Evolutionary conservation across 192 early-diverging fungal species (phyloP).

Genomic region (Diversispora eburnea): DNA sequence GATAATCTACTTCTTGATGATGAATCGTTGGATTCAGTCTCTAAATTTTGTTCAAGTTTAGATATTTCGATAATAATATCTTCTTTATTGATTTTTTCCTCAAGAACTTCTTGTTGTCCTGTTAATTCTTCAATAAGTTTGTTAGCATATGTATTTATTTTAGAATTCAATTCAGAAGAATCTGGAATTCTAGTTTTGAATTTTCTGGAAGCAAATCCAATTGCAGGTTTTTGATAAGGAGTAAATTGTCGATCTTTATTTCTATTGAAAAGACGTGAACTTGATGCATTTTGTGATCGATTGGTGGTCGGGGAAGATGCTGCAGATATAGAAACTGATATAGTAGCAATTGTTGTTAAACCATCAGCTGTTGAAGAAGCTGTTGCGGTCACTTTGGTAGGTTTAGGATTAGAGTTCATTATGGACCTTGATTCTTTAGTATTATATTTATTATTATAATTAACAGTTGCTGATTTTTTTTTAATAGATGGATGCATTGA

Average conservation of each 20-base stretch:
- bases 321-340: conserved; percentile 1
- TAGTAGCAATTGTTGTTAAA: background rate
- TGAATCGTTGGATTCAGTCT: background rate
- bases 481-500: background rate
- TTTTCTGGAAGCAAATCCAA: background rate
- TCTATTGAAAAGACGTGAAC: background rate
- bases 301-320: background rate
- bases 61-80: background rate
- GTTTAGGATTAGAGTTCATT: background rate
- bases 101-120: background rate
- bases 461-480: background rate
- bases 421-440: background rate
- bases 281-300: background rate
- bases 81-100: background rate
- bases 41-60: background rate
- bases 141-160: conserved; percentile 7
- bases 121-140: conserved; percentile 6
- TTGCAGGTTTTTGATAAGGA: conserved; percentile 3
- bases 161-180: background rate
- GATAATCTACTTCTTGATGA: background rate
- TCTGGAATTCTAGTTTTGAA: background rate
- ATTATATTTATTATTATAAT: background rate
- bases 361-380: background rate
- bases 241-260: conserved; percentile 3
- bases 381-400: conserved; percentile 5